Evolutionary conservation across 140 eudicot species (phyloP), one percentile per base, ranked within the genome.

Genomic region (Oenanthe javanica): DNA sequence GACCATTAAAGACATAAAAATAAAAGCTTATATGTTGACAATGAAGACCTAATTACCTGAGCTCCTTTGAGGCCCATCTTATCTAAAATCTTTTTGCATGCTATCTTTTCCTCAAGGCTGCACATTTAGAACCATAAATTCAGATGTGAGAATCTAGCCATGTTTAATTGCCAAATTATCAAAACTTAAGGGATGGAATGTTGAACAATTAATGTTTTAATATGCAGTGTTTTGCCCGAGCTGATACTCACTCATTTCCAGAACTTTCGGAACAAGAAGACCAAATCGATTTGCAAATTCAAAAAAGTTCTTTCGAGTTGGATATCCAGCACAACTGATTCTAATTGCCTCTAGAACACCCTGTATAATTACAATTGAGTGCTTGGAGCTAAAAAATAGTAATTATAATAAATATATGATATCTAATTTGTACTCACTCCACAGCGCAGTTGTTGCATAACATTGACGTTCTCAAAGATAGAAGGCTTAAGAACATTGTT

Each of bases 341-440:
- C 97, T 92, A 80, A 95, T 95, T 86, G 99, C 99, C 89, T 95
- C 99, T 72, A 95, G 87, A 84, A 95, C 97, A 85, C 99, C 99
- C 99, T 95, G 86, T 73, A 83, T 73, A 75, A 77, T 57, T 9
- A 67, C 8, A 16, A 10, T 36, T 67, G 27, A 47, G 81, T 38
- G 15, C 51, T 15, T 11, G 2, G 54, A 69, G 67, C 50, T 67
- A 81, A 79, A 11, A 64, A 72, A 64, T 49, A 48, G 16, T 64
- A 14, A 45, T 38, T 47, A 49, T 45, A 59, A 43, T 36, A 52
- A 36, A 54, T 45, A 74, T 16, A 48, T 21, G 67, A 73, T 75
- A 31, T 25, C 75, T 13, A 49, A 72, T 85, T 50, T 54, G 50
- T 76, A 90, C 99, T 95, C 88, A 95, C 99, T 85, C 99, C 99